Evolutionary conservation across 805 yeast genomes (phyloP), one percentile per base, ranked within the genome.

Genomic region (Yarrowia hollandica): DNA sequence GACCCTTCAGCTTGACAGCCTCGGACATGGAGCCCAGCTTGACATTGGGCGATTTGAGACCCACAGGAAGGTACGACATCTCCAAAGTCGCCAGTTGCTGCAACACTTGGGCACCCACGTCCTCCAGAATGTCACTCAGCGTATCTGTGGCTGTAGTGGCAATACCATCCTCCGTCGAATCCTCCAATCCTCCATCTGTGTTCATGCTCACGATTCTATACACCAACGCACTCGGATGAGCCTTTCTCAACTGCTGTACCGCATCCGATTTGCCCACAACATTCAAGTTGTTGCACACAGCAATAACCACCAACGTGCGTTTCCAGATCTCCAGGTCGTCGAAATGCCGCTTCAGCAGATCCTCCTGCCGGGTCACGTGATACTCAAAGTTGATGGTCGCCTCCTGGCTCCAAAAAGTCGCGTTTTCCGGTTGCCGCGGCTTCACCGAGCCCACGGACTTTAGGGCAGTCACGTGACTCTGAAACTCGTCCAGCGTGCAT

Each of bases 271-370:
- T n/a, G n/a, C n/a, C n/a, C n/a, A 56, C 62, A 1, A 68, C 69
- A 11, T 66, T 62, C 9, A 67, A 65, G 60, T 69, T 69, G 23
- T 74, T 72, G 1, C 72, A 68, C 22, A 82, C 63, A 4, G 83
- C 86, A 42, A 82, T 68, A 1, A 71, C 73, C 44, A 68, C 64
- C 64, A 89, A 81, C 0, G 87, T 82, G 67, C 90, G 89, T 55
- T 97, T 74, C 71, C 81, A 90, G 1, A 97, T 96, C 72, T 94
- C 97, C 63, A 92, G 83, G 70, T 92, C 98, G 64, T 86, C 88
- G 38, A 92, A 52, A 25, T 52, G 44, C 2, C 44, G 44, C 34
- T 52, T 52, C 19, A 37, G 26, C 26, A 21, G 7, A 18, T 52
- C 58, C 28, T 52, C 58, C 44, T 48, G 55, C 11, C 55, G 55